Evolutionary conservation across 306 rosid species (phyloP).

Genomic region (Lablab purpureus): DNA sequence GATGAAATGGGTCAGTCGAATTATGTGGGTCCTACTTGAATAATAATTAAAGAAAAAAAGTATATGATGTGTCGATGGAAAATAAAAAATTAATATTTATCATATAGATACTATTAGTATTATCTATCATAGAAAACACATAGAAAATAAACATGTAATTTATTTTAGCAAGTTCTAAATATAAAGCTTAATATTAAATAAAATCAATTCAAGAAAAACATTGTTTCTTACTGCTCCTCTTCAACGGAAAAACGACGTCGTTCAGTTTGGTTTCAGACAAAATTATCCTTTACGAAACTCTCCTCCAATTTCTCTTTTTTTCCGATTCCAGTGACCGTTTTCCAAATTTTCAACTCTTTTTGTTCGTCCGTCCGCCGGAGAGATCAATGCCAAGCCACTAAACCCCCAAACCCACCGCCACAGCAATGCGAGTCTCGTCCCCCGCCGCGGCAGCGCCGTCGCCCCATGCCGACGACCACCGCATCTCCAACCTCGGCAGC

Average conservation of each 20-base stretch:
- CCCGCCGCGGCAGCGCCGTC: conserved; percentile 39
- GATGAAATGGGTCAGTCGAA: too few species aligned
- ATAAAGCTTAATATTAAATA: neutral
- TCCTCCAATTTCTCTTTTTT: neutral
- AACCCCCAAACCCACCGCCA: conserved; percentile 40
- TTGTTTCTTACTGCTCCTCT: neutral
- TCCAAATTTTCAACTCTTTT: conserved; percentile 19
- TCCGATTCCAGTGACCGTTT: conserved; percentile 7
- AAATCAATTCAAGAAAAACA: neutral
- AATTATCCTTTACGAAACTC: conserved; percentile 23
- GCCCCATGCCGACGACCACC: conserved; percentile 53
- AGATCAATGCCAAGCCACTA: conserved; percentile 35
- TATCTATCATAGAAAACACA: too few species aligned
- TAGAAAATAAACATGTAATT: neutral
- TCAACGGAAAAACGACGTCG: conserved; percentile 32
- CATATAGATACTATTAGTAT: too few species aligned
- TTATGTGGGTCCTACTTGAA: too few species aligned
- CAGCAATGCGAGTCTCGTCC: conserved; percentile 50
- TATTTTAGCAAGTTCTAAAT: neutral
- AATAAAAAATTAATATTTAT: too few species aligned
- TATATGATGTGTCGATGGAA: too few species aligned
- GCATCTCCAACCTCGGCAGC: conserved; percentile 53
- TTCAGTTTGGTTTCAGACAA: neutral
- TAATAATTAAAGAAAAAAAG: too few species aligned
- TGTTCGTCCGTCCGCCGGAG: conserved; percentile 30